Evolutionary conservation across 2,329 filamentous ascomycete species (phyloP), one percentile per base, ranked within the genome.

Genomic region (Neopestalotiopsis sp.): DNA sequence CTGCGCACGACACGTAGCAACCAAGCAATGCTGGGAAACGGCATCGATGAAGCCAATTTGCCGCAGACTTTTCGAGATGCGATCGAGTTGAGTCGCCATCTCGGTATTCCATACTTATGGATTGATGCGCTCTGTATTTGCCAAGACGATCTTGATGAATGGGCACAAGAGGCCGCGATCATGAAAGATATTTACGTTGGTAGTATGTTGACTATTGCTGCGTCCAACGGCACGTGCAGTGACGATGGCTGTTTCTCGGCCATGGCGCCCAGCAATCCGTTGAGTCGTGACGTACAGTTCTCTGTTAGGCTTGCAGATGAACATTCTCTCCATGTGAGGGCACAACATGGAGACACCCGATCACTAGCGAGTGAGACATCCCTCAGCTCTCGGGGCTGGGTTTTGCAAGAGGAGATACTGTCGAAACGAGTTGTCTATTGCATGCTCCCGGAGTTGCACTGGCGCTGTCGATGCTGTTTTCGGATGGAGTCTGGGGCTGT

Each of bases 51-150:
- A 17, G 20, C 20, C 4, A 59, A 34, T 10, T 24, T 59, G 24
- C 57, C 57, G 10, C n/a, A 12, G 14, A 59, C 65, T 7, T 67
- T 67, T 30, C 65, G 24, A 24, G 56, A 67, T 30, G 56, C 65
- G 5, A 67, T 67, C 4, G 17, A 38, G 20, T 5, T 67, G 4
- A 13, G 32, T 2, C 30, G 56, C 20, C 52, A 24, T 24, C 56
- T 67, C 17, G 56, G 30, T 24, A 56, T 67, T 28, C 4, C 14
- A 17, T 67, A 59, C 24, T 24, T 67, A 12, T 67, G 65, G 65
- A 61, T 67, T 1, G 56, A 61, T n/a, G 52, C 56, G 24, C 40
- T 67, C 7, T 67, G 61, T 38, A 58, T 49, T 12, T 12, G 30
- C 12, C 57, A 59, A 24, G 57, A 59, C 12, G 57, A 59, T 17